Percentiles rank a stretch among this genome's conserved stretches.
phyloP scores from a whole-genome alignment of 225 moss, liverwort and hornwort genomes.

The Takakia lepidozioides region DNA sequence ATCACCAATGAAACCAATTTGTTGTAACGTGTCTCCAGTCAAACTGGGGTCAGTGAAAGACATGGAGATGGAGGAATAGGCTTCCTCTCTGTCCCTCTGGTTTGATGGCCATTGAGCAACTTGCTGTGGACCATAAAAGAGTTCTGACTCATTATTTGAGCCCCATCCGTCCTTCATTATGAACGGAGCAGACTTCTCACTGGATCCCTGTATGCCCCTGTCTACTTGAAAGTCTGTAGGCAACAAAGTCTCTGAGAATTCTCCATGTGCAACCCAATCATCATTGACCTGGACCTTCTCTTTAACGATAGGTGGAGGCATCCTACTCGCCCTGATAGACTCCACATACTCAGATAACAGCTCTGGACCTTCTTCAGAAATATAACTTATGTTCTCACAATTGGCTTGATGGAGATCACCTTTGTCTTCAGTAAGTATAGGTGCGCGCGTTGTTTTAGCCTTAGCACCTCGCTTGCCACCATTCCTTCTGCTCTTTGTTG shows the following conservation, averaged over 20 bases:
- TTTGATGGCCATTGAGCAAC: too few relatives aligned
- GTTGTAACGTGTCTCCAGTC: slow-evolving; percentile 36
- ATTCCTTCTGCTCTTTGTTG: too few relatives aligned
- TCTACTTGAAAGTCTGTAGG: slow-evolving; percentile 46
- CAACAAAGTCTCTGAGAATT: slow-evolving; percentile 46
- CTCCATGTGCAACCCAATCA: slow-evolving; percentile 20
- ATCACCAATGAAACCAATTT: slow-evolving; percentile 54
- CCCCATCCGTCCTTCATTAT: slow-evolving; percentile 27
- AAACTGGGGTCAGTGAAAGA: slow-evolving; percentile 43
- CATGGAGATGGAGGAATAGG: slow-evolving; percentile 34
- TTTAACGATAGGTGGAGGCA: slow-evolving; percentile 8
- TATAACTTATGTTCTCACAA: too few relatives aligned
- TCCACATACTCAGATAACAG: slow-evolving; percentile 32
- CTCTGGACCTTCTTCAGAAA: slow-evolving; percentile 27
- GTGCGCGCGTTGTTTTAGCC: too few relatives aligned
- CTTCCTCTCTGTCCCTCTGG: slow-evolving; percentile 23
- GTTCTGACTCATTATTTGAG: slow-evolving; percentile 17
- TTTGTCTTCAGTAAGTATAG: too few relatives aligned
- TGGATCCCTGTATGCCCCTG: slow-evolving; percentile 17
- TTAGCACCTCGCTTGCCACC: too few relatives aligned
- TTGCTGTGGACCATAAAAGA: too few relatives aligned
- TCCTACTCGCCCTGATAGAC: slow-evolving; percentile 16
- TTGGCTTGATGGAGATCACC: too few relatives aligned
- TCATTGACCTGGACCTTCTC: too few relatives aligned
- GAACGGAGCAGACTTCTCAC: slow-evolving; percentile 16